phyloP scores from a whole-genome alignment of 139 green algal genomes.

The Chlorokybus atmophyticus region DNA sequence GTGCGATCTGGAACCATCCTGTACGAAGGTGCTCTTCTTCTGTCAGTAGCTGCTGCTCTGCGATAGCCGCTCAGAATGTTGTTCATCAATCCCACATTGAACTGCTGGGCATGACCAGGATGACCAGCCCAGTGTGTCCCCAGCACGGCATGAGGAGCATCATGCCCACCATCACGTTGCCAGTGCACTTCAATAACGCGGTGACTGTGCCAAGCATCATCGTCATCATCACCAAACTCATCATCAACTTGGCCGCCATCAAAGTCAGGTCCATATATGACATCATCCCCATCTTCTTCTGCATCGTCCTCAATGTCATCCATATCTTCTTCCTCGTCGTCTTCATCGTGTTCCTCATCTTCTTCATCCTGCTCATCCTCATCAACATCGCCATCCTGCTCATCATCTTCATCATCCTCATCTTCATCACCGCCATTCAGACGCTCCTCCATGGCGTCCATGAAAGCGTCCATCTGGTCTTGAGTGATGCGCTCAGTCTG shows the following conservation, averaged over 20 bases:
- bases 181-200: slow-evolving; percentile 29
- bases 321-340: slow-evolving; percentile 17
- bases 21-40: no score
- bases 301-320: slow-evolving; percentile 33
- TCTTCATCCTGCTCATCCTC: slow-evolving; percentile 16
- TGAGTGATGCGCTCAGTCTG: slow-evolving; percentile 10
- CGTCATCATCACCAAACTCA: slow-evolving; percentile 8
- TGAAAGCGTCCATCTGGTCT: slow-evolving; percentile 7
- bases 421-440: slow-evolving; percentile 3
- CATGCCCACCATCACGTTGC: no score
- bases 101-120: no score
- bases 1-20: no score
- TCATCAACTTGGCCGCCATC: slow-evolving; percentile 11
- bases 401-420: slow-evolving; percentile 8
- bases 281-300: slow-evolving; percentile 19
- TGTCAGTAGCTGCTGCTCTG: no score
- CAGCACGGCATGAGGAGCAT: no score
- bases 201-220: slow-evolving; percentile 11
- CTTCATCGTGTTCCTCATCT: slow-evolving; percentile 23
- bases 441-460: slow-evolving; percentile 1
- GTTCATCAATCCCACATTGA: no score
- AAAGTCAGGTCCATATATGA: slow-evolving; percentile 6
- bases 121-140: no score
- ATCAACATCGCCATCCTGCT: slow-evolving; percentile 9
- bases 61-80: no score